A percentile compares a stretch with the other conserved stretches of the same genome.
Conservation (phyloP, 495 filamentous ascomycete species). For the Xylaria palmicola region DNA sequence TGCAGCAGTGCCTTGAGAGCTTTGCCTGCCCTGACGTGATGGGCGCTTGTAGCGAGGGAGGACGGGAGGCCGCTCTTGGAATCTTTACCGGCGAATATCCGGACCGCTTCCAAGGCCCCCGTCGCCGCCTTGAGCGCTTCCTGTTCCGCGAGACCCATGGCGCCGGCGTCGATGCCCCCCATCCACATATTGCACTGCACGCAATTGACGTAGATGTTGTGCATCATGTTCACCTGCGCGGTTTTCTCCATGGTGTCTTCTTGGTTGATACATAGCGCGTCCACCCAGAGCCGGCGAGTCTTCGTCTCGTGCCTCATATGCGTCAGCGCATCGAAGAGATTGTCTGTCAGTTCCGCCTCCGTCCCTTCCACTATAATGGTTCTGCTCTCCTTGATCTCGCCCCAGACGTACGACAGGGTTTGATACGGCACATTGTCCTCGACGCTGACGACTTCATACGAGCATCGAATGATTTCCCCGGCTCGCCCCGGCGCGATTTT, state of each 20-base stretch:
- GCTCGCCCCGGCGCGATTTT: slow-evolving; percentile 12
- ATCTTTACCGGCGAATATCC: slow-evolving; percentile 4
- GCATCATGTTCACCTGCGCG: slow-evolving; percentile 38
- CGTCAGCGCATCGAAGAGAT: slow-evolving; percentile 23
- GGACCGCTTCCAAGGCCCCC: slow-evolving; percentile 12
- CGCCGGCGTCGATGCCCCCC: slow-evolving; percentile 1
- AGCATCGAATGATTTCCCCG: slow-evolving; percentile 16
- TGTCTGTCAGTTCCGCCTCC: slow-evolving; percentile 10
- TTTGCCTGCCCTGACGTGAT: slow-evolving; percentile 2
- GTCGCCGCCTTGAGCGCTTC: slow-evolving; percentile 6
- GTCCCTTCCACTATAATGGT: slow-evolving; percentile 20
- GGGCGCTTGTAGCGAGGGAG: background rate
- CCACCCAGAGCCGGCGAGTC: slow-evolving; percentile 30
- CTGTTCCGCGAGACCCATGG: background rate
- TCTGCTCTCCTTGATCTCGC: slow-evolving; percentile 6
- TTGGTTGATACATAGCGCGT: slow-evolving; percentile 26
- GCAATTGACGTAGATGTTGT: slow-evolving; percentile 28
- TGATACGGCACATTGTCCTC: slow-evolving; percentile 23
- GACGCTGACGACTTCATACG: slow-evolving; percentile 4
- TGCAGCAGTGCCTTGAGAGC: slow-evolving; percentile 3
- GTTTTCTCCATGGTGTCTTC: slow-evolving; percentile 32
- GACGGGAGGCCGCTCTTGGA: background rate
- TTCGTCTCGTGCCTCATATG: slow-evolving; percentile 19
- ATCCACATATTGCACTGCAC: slow-evolving; percentile 16
- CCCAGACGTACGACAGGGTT: slow-evolving; percentile 40